Conservation (phyloP, 2,329 filamentous ascomycete species). For the Cladosporium sphaerospermum region DNA sequence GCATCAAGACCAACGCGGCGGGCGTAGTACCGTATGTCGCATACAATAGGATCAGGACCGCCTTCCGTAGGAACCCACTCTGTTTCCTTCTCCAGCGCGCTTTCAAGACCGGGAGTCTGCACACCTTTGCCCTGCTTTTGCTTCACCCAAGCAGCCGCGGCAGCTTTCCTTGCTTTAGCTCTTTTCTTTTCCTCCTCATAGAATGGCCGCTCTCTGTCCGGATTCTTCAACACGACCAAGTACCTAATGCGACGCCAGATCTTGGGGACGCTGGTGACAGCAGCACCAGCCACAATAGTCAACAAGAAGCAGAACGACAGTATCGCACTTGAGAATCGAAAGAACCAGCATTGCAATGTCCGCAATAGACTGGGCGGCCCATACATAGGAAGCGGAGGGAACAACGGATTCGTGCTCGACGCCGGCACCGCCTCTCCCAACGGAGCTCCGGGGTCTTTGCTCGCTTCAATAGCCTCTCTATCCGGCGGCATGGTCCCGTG, state of each 20-base stretch:
- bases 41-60: slow-evolving; percentile 69
- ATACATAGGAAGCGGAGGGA: slow-evolving; percentile 77
- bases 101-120: slow-evolving; percentile 38
- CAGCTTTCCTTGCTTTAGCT: slow-evolving; percentile 49
- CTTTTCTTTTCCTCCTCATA: slow-evolving; percentile 64
- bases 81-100: slow-evolving; percentile 33
- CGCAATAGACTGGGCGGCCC: slow-evolving; percentile 64
- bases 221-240: slow-evolving; percentile 54
- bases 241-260: slow-evolving; percentile 46
- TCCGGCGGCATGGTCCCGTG: slow-evolving; percentile 28
- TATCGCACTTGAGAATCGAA: slow-evolving; percentile 64
- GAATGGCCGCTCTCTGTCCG: slow-evolving; percentile 59
- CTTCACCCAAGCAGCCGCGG: slow-evolving; percentile 57
- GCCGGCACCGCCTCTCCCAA: slow-evolving; percentile 48
- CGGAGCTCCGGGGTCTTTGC: slow-evolving; percentile 38
- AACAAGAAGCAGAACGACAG: slow-evolving; percentile 72
- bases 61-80: slow-evolving; percentile 72
- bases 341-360: slow-evolving; percentile 58
- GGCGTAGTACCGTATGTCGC: slow-evolving; percentile 81
- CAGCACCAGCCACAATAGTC: slow-evolving; percentile 67
- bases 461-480: slow-evolving; percentile 30
- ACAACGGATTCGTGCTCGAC: slow-evolving; percentile 69
- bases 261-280: slow-evolving; percentile 59
- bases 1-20: slow-evolving; percentile 79
- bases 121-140: slow-evolving; percentile 36